Conservation (phyloP, 768 basidiomycete genomes). For the Austroboletus eburneus region DNA sequence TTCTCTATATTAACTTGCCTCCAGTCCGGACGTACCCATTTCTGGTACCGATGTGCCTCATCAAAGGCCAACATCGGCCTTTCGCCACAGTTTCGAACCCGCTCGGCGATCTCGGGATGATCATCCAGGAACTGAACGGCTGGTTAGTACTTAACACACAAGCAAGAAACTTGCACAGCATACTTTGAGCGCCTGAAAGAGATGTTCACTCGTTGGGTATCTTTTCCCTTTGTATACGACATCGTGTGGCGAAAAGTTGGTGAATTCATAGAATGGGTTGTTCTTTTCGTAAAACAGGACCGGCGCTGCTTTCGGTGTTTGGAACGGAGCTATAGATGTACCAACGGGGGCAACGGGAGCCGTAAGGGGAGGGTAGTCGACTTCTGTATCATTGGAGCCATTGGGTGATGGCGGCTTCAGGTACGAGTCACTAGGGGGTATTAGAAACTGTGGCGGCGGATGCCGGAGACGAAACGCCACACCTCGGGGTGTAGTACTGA, state of each 20-base stretch:
- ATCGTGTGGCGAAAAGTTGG: constrained; percentile 67
- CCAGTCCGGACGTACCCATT: constrained; percentile 64
- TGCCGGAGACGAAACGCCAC: neutral
- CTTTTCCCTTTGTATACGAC: constrained; percentile 57
- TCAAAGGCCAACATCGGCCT: constrained; percentile 61
- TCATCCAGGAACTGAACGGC: constrained; percentile 51
- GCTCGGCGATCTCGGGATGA: constrained; percentile 61
- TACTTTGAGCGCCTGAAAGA: constrained; percentile 74
- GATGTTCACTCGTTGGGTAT: constrained; percentile 75
- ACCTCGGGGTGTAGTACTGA: constrained; percentile 24
- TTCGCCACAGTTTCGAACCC: constrained; percentile 60
- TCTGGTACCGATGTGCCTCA: constrained; percentile 62
- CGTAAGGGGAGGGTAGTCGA: constrained; percentile 31
- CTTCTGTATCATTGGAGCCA: constrained; percentile 8
- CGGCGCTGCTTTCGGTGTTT: constrained; percentile 27
- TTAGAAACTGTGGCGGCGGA: constrained; percentile 4
- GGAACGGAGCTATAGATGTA: constrained; percentile 28
- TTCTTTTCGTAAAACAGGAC: constrained; percentile 64
- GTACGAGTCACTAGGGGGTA: constrained; percentile 8
- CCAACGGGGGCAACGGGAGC: constrained; percentile 28
- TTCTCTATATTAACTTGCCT: constrained; percentile 61
- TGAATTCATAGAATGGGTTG: constrained; percentile 65
- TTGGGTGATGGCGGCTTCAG: constrained; percentile 12
- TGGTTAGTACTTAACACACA: neutral
- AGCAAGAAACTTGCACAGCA: neutral